Evolutionary conservation across 1,284 basidiomycete genomes (phyloP).

Genomic region (Moniliophthora roreri): DNA sequence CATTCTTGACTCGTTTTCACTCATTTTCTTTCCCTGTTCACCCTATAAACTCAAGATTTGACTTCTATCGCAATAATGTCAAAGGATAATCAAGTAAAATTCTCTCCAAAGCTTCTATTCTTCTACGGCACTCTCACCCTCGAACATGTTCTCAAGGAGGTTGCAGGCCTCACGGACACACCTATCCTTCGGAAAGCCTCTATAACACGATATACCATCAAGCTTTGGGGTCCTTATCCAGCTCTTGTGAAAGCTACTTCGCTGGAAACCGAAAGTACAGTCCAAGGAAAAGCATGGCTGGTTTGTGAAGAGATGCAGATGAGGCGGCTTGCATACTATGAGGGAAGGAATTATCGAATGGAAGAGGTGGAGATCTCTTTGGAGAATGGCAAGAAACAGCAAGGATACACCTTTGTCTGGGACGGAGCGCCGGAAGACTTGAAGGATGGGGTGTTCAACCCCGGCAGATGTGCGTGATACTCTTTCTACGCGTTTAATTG

Average conservation of each 20-base stretch:
- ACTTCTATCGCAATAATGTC: too few species aligned
- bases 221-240: conserved; percentile 12
- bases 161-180: not conserved
- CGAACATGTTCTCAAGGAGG: conserved; percentile 5
- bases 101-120: not conserved
- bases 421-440: not conserved
- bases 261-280: not conserved
- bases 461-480: too few species aligned
- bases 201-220: conserved; percentile 1
- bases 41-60: too few species aligned
- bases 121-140: conserved; percentile 10
- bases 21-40: too few species aligned
- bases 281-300: not conserved
- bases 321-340: not conserved
- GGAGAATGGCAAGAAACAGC: not conserved
- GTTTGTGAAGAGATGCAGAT: conserved; percentile 1
- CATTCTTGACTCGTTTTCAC: too few species aligned
- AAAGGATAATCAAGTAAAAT: too few species aligned
- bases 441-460: not conserved
- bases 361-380: not conserved
- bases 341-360: not conserved
- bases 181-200: conserved; percentile 1
- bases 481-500: too few species aligned
- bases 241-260: not conserved
- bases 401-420: conserved; percentile 5